Base-by-base conservation (phyloP, 2,329 filamentous ascomycete species). In the Tolypocladium inflatum region DNA sequence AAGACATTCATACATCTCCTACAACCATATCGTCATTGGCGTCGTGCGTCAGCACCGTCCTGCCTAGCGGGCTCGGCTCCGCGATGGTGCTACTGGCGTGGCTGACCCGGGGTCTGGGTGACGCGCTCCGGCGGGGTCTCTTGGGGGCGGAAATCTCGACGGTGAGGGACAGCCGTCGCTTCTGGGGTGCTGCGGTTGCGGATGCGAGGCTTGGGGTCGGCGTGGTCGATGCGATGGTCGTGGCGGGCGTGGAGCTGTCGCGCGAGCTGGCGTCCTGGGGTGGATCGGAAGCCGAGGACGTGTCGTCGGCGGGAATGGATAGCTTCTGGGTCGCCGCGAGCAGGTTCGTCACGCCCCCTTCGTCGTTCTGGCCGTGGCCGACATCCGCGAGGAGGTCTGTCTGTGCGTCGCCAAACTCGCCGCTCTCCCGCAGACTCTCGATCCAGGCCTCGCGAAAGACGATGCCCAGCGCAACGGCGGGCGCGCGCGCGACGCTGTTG, bases 401-500 rank as follows among this genome's bases (percentile, higher is more conserved):
- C 19, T 15, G 9, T 3, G 8, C 54, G 11, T 43, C 19, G 26
- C 19, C 39, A 7, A 33, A 15, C 37, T 43, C 43, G 35, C 19
- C 42, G 30, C 26, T 10, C 30, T 23, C 51, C 5, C 35, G 11
- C 4, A 61, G 43, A 30, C 64, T 72, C 53, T 65, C 59, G 2
- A 57, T 63, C 68, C 70, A 72, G 0, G 86, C 86, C 60, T 86
- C 79, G 9, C 86, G 76, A 15, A 91, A 72, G 11, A 78, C 75
- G 5, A 89, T 65, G 0, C 90, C 90, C 1, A 91, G 68, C 0
- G 84, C 83, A 21, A 91, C 70, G 0, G 88, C 82, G 1, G 90
- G 81, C 30, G 83, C 81, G 10, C 89, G 76, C 3, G 89, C 83
- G 0, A 95, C 90, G 35, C 86, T 89, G 68, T 95, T 95, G 0